phyloP scores from a whole-genome alignment of 2,329 filamentous ascomycete species.

The Diaporthe sp. region DNA sequence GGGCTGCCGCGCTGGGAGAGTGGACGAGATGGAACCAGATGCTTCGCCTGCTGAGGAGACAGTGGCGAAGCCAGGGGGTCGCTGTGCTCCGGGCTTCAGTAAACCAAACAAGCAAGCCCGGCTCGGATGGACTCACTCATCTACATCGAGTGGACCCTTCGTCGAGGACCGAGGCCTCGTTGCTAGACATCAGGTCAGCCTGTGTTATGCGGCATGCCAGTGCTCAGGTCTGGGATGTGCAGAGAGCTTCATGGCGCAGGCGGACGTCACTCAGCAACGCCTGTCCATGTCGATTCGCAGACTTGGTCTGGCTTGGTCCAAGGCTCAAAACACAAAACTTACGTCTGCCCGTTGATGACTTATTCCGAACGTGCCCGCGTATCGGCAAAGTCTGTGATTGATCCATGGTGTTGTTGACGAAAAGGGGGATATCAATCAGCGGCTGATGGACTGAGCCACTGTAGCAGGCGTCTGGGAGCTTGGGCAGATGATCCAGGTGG shows the following conservation, averaged over 20 bases:
- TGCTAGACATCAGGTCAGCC: constrained; percentile 53
- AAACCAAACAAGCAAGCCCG: constrained; percentile 4
- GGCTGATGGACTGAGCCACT: not conserved
- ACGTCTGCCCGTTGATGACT: constrained; percentile 55
- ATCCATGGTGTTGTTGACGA: constrained; percentile 41
- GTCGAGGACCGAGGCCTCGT: constrained; percentile 78
- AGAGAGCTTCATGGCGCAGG: not conserved
- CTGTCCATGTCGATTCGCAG: too few relatives aligned
- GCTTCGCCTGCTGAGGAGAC: constrained; percentile 44
- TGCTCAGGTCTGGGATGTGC: not conserved
- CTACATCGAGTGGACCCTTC: constrained; percentile 81
- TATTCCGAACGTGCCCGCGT: constrained; percentile 53
- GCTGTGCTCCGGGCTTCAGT: constrained; percentile 40
- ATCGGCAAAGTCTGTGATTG: constrained; percentile 35
- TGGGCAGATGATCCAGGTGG: not conserved
- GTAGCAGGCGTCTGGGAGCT: constrained; percentile 6
- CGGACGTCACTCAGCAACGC: not conserved
- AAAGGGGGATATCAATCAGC: not conserved
- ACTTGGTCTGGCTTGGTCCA: too few relatives aligned
- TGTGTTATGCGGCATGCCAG: not conserved
- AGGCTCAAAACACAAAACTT: constrained; percentile 39
- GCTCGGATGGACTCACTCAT: constrained; percentile 72
- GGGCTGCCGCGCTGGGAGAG: constrained; percentile 44
- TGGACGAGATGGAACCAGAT: constrained; percentile 40
- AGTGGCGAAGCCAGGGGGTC: constrained; percentile 45